phyloP scores from a whole-genome alignment of 139 green algal genomes.

The Chlamydomonas applanata region DNA sequence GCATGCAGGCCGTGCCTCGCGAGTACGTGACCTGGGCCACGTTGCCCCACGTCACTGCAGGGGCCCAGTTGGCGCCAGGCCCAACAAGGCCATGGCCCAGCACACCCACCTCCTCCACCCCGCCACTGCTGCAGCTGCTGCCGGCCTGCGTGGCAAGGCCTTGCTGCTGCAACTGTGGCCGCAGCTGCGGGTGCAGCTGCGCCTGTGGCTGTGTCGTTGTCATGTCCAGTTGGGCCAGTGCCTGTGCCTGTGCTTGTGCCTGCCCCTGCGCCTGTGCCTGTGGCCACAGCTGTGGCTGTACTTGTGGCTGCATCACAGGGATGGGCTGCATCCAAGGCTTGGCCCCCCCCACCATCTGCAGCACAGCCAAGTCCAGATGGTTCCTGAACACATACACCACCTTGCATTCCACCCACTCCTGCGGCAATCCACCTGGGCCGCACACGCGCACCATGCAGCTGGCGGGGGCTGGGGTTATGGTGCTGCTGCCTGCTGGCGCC shows the following conservation, averaged over 20 bases:
- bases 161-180: not conserved
- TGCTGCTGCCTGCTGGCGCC: not conserved
- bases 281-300: not conserved
- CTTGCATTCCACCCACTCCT: slow-evolving; percentile 15
- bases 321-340: not conserved
- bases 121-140: too few species aligned
- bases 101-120: slow-evolving; percentile 34
- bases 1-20: slow-evolving; percentile 42
- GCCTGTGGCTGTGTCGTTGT: not conserved
- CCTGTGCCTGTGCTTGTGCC: too few species aligned
- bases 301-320: not conserved
- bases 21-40: slow-evolving; percentile 13
- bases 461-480: too few species aligned
- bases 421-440: not conserved
- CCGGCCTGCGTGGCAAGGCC: not conserved
- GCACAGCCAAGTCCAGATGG: slow-evolving; percentile 61
- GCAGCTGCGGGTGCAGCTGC: too few species aligned
- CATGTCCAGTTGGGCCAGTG: not conserved
- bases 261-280: not conserved
- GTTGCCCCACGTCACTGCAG: slow-evolving; percentile 43
- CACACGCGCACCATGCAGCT: too few species aligned
- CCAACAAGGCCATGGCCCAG: slow-evolving; percentile 65
- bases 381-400: slow-evolving; percentile 45
- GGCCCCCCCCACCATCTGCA: slow-evolving; percentile 34
- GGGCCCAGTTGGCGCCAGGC: slow-evolving; percentile 21